These are phyloP conservation scores for Tetracentron sinense DNA, from an alignment of 164 flowering plant species.

Conservation along the genomic window DNA sequence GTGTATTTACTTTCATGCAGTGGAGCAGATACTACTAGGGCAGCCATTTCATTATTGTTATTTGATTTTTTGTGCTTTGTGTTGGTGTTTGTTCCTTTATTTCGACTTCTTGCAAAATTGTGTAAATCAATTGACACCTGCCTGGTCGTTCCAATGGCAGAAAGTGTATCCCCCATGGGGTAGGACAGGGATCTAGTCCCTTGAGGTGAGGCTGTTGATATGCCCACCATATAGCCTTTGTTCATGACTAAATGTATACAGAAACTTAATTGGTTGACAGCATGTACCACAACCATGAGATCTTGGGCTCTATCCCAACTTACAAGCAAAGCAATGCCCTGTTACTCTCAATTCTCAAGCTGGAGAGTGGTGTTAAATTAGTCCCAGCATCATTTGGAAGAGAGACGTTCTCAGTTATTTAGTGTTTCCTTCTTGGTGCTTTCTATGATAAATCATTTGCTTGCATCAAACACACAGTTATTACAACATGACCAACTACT, in stretches of 20 bases:
- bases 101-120: neutral
- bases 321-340: neutral
- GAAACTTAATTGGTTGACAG: neutral
- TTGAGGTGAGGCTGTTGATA: too few species aligned
- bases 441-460: too few species aligned
- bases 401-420: neutral
- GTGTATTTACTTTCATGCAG: conserved; percentile 1
- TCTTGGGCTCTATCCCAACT: neutral
- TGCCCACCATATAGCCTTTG: too few species aligned
- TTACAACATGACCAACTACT: neutral
- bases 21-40: neutral
- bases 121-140: too few species aligned
- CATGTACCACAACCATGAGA: neutral
- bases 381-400: neutral
- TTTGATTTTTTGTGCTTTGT: neutral
- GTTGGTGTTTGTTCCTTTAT: neutral
- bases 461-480: neutral
- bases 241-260: too few species aligned
- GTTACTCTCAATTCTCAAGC: neutral
- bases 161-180: too few species aligned
- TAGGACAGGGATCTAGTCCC: too few species aligned
- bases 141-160: too few species aligned
- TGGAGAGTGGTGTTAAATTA: neutral
- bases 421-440: neutral
- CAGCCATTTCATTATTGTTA: neutral